These are phyloP conservation scores for Kondoa subrosea DNA, from an alignment of 768 basidiomycete genomes.

Conservation along the genomic window DNA sequence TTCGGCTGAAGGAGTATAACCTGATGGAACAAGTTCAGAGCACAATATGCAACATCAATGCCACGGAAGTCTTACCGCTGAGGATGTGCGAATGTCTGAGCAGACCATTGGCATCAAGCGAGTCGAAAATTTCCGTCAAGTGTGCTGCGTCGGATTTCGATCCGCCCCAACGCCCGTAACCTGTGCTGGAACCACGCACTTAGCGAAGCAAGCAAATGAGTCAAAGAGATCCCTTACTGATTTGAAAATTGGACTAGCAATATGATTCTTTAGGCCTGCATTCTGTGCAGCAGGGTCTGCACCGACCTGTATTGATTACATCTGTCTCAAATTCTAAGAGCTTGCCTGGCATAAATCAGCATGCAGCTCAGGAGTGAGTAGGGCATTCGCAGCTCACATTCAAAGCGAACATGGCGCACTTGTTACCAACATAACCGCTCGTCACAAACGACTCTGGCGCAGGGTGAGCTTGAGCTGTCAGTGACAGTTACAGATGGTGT, in stretches of 20 bases:
- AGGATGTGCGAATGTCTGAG: slow-evolving; percentile 55
- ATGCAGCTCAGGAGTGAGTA: slow-evolving; percentile 11
- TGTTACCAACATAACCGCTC: slow-evolving; percentile 62
- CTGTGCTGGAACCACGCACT: slow-evolving; percentile 33
- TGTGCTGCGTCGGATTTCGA: slow-evolving; percentile 61
- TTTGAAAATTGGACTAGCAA: slow-evolving; percentile 93
- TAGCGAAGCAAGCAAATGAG: slow-evolving; percentile 11
- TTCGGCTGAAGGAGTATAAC: slow-evolving; percentile 76
- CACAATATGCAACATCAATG: background rate
- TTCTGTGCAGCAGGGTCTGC: slow-evolving; percentile 13
- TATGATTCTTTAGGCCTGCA: slow-evolving; percentile 41
- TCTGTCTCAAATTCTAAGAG: slow-evolving; percentile 86
- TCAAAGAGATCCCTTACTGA: slow-evolving; percentile 51
- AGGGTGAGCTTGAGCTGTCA: too few relatives aligned
- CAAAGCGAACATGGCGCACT: slow-evolving; percentile 46
- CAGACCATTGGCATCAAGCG: slow-evolving; percentile 57
- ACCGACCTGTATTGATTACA: slow-evolving; percentile 38
- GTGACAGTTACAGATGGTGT: too few relatives aligned
- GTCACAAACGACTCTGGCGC: slow-evolving; percentile 89
- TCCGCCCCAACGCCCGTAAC: slow-evolving; percentile 67
- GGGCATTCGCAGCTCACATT: slow-evolving; percentile 51
- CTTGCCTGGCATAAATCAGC: slow-evolving; percentile 72
- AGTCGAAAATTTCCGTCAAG: slow-evolving; percentile 54
- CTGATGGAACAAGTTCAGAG: slow-evolving; percentile 28
- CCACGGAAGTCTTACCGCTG: slow-evolving; percentile 45